Base-by-base conservation (phyloP, 2,329 filamentous ascomycete species). In the Sphaerulina musiva region DNA sequence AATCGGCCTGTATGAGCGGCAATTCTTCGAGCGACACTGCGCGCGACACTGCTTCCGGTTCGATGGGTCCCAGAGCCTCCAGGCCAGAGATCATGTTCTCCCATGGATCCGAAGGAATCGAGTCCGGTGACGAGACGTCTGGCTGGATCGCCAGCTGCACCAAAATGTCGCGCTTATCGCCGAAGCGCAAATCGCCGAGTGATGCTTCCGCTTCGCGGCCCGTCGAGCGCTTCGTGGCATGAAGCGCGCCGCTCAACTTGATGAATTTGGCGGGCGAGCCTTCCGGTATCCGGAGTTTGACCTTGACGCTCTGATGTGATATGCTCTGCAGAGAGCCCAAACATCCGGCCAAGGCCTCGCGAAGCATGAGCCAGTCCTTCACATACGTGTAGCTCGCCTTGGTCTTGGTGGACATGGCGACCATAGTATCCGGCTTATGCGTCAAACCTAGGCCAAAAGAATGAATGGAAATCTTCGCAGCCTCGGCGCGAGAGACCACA, bases 311-410 rank as follows among this genome's bases (percentile, higher is more conserved):
- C 70, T 97, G 93, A 69, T 98, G 93, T n/a, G 93, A 97, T 29
- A 89, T 85, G 2, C 89, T 90, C 71, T 98, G 93, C 68, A 97
- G 80, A 11, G 89, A 85, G 45, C 93, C 93, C 29, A 98, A 76
- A 66, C 92, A 97, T 42, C 93, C 93, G 23, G 91, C 93, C 43
- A 96, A 80, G 69, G 93, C 97, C 71, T 98, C 93, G 29, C 93
- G 86, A 36, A 98, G 80, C 92, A 97, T 98, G 92, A 97, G 97
- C 93, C 93, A 98, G 71, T 98, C 93, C 73, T 97, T 98, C 63
- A 98, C 91, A 66, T 97, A 98, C 1, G 90, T 95, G 68, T 97
- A 98, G 1, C 90, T 95, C 4, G 91, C 93, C 74, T 97, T 98
- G 3, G 93, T 98, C 57, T 90, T 82, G 6, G 88, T 93, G 0